These are phyloP conservation scores for Ceratobasidium theobromae DNA, from an alignment of 1,284 basidiomycete species.

Conservation along the genomic window DNA sequence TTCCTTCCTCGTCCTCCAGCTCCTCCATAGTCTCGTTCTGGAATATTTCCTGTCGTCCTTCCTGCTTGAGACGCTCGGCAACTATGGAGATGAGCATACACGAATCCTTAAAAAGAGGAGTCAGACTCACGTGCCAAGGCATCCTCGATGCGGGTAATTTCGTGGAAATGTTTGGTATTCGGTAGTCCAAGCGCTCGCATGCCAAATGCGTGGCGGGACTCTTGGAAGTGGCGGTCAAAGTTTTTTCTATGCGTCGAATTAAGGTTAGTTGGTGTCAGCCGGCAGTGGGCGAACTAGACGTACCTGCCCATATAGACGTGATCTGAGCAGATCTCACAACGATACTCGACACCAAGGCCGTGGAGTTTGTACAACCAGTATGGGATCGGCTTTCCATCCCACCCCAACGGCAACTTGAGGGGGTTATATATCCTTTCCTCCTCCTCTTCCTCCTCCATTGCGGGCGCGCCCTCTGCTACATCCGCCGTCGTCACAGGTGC, in stretches of 20 bases:
- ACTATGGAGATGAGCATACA: slow-evolving; percentile 52
- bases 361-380: slow-evolving; percentile 99
- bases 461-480: slow-evolving; percentile 50
- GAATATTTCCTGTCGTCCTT: slow-evolving; percentile 87
- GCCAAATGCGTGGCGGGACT: slow-evolving; percentile 95
- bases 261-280: neutral
- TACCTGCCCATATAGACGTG: slow-evolving; percentile 92
- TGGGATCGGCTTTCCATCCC: slow-evolving; percentile 98
- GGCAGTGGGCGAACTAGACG: slow-evolving; percentile 36
- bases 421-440: slow-evolving; percentile 97
- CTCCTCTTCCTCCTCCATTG: slow-evolving; percentile 85
- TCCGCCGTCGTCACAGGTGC: slow-evolving; percentile 55
- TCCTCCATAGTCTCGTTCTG: slow-evolving; percentile 95
- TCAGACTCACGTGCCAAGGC: slow-evolving; percentile 80
- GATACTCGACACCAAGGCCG: slow-evolving; percentile 95
- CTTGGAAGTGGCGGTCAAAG: slow-evolving; percentile 93
- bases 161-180: slow-evolving; percentile 98
- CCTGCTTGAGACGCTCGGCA: slow-evolving; percentile 92
- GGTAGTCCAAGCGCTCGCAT: slow-evolving; percentile 97
- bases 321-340: slow-evolving; percentile 97
- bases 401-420: slow-evolving; percentile 93
- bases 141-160: slow-evolving; percentile 96
- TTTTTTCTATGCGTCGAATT: slow-evolving; percentile 65
- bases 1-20: slow-evolving; percentile 94
- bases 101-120: slow-evolving; percentile 8